A percentile compares a stretch with the other conserved stretches of the same genome.
phyloP scores from a whole-genome alignment of 106 monocot genomes.

The Allium fistulosum region DNA sequence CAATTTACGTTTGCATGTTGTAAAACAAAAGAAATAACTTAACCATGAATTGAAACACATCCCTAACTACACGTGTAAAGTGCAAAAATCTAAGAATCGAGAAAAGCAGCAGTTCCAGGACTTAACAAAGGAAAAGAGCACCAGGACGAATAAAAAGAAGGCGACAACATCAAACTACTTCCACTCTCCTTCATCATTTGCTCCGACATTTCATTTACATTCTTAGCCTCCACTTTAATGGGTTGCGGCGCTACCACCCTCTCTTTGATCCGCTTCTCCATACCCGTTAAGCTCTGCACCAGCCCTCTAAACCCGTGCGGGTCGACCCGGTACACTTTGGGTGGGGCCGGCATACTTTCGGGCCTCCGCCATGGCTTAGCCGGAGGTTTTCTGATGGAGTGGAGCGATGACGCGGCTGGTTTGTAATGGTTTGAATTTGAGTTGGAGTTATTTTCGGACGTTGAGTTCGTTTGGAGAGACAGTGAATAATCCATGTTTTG shows the following conservation, averaged over 20 bases:
- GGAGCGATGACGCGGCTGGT: conserved; percentile 4
- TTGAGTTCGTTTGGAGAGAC: neutral
- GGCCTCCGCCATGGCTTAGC: conserved; percentile 23
- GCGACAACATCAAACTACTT: neutral
- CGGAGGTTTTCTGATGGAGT: conserved; percentile 27
- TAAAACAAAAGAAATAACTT: no score
- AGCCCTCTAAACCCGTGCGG: conserved; percentile 40
- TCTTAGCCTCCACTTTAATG: neutral
- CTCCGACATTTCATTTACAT: no score
- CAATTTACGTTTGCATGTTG: no score
- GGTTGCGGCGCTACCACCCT: conserved; percentile 3
- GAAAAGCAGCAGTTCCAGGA: conserved; percentile 22
- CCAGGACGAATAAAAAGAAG: conserved; percentile 20
- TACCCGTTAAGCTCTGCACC: conserved; percentile 45
- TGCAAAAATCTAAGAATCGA: neutral
- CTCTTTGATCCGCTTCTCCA: neutral
- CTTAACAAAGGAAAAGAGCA: conserved; percentile 23
- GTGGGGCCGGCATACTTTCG: conserved; percentile 16
- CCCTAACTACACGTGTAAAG: no score
- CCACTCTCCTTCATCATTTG: neutral
- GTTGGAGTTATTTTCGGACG: neutral
- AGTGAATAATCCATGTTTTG: conserved; percentile 3
- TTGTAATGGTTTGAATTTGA: neutral
- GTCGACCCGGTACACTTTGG: conserved; percentile 36
- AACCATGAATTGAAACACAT: no score